These are phyloP conservation scores for Nepenthes gracilis DNA, from an alignment of 148 eudicot species.

Conservation along the genomic window DNA sequence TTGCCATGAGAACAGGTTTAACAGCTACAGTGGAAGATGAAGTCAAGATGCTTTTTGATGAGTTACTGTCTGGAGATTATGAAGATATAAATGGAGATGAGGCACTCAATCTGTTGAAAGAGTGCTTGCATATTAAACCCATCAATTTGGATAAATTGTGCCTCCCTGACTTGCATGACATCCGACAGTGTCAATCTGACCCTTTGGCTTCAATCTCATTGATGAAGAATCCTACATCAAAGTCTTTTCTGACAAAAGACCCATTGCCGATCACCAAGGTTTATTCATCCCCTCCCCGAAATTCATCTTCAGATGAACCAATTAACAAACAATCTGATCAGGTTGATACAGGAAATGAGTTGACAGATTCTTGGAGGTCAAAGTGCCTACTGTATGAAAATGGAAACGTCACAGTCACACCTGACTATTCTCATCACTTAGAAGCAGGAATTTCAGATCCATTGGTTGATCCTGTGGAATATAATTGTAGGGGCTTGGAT, in stretches of 20 bases:
- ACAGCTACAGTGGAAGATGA: conserved; percentile 12
- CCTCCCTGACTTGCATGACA: conserved; percentile 32
- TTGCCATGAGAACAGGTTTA: conserved; percentile 22
- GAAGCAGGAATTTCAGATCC: too few species aligned
- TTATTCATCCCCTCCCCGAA: conserved; percentile 19
- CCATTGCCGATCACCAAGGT: conserved; percentile 29
- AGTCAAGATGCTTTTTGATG: conserved; percentile 25
- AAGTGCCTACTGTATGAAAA: not conserved
- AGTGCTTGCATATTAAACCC: conserved; percentile 35
- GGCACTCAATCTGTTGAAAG: conserved; percentile 32
- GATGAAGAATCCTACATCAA: conserved; percentile 32
- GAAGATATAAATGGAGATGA: conserved; percentile 40
- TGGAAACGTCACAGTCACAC: not conserved
- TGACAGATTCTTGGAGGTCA: conserved; percentile 13
- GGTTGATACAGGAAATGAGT: conserved; percentile 13
- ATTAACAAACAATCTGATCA: conserved; percentile 16
- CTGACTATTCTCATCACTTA: not conserved
- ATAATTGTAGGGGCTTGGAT: too few species aligned
- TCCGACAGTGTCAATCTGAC: conserved; percentile 27
- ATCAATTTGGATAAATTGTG: conserved; percentile 27
- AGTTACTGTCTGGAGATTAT: conserved; percentile 26
- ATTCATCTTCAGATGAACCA: conserved; percentile 10
- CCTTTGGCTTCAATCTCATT: conserved; percentile 49
- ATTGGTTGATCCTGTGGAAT: too few species aligned
- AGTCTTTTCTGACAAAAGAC: conserved; percentile 26